A percentile compares a stretch with the other conserved stretches of the same genome.
These are phyloP conservation scores for Neurospora africana DNA, from an alignment of 495 filamentous ascomycete genomes.

Conservation along the genomic window DNA sequence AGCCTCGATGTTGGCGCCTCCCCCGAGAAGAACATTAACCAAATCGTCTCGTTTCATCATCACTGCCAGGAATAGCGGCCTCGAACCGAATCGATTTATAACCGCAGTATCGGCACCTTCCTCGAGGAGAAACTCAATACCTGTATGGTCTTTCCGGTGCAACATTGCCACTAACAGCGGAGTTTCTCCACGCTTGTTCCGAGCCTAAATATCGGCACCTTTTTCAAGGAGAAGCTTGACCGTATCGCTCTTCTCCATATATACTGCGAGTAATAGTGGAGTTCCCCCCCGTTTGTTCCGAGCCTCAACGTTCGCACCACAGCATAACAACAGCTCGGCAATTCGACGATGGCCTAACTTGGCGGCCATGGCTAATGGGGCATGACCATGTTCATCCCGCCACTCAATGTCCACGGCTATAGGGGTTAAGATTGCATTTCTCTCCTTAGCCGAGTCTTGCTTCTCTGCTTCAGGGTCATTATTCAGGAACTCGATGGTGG, in stretches of 20 bases:
- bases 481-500: neutral
- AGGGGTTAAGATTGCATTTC: accelerated
- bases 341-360: neutral
- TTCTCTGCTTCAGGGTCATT: neutral
- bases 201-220: neutral
- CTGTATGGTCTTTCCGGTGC: too few species aligned
- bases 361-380: neutral
- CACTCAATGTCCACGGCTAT: neutral
- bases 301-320: neutral
- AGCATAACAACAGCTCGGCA: neutral
- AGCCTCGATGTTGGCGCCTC: neutral
- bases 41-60: too few species aligned
- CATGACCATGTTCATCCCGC: neutral
- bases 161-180: too few species aligned
- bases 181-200: too few species aligned
- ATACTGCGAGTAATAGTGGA: neutral
- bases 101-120: neutral
- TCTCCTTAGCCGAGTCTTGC: neutral
- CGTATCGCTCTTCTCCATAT: too few species aligned
- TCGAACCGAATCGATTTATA: too few species aligned
- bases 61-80: too few species aligned
- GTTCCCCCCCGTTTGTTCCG: too few species aligned
- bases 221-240: neutral
- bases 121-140: neutral
- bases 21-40: too few species aligned